phyloP scores from a whole-genome alignment of 495 filamentous ascomycete species.

The Hyphodiscus hymeniophilus region DNA sequence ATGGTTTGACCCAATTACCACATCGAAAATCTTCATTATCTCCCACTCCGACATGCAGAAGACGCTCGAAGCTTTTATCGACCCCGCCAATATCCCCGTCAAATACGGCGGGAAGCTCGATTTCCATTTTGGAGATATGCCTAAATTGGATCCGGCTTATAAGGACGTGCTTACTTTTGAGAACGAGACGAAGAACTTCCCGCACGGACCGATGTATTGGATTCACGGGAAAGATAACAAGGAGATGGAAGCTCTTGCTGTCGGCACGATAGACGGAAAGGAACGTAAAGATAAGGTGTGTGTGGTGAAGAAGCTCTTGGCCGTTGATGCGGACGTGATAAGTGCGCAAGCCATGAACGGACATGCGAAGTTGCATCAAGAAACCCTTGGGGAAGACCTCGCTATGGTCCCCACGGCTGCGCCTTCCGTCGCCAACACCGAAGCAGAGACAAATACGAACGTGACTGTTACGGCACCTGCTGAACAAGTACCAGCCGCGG shows the following conservation, averaged over 20 bases:
- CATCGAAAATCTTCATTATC: constrained; percentile 89
- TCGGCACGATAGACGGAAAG: constrained; percentile 30
- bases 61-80: constrained; percentile 72
- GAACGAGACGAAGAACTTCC: constrained; percentile 36
- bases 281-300: constrained; percentile 34
- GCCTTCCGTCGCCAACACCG: not conserved
- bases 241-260: constrained; percentile 35
- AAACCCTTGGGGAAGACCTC: not conserved
- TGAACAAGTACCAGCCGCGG: not conserved
- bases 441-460: not conserved
- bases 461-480: not conserved
- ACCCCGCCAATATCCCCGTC: constrained; percentile 70
- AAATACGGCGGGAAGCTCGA: constrained; percentile 78
- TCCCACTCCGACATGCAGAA: constrained; percentile 56
- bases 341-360: not conserved
- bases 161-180: constrained; percentile 40
- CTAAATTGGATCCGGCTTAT: constrained; percentile 56
- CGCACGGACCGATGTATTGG: constrained; percentile 43
- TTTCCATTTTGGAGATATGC: constrained; percentile 67
- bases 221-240: constrained; percentile 28
- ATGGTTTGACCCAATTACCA: constrained; percentile 92
- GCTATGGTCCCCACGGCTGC: not conserved
- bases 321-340: not conserved
- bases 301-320: constrained; percentile 29
- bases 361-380: not conserved